These are phyloP conservation scores for Mrakia hoshinonis DNA, from an alignment of 768 basidiomycete genomes.

Conservation along the genomic window DNA sequence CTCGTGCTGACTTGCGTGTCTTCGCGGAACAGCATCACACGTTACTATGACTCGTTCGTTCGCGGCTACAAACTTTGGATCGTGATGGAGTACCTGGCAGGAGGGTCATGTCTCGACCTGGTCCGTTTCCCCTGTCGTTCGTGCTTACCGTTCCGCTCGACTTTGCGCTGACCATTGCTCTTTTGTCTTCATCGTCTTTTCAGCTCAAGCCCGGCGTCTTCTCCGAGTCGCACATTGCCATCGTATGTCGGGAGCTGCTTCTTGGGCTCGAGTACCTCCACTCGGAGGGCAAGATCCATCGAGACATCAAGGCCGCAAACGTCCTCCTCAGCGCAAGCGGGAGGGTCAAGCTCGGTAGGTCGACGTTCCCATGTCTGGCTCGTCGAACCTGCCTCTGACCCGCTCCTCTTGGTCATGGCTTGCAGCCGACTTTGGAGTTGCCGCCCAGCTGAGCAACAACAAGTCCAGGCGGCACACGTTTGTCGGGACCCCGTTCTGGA, in stretches of 20 bases:
- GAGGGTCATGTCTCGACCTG: constrained; percentile 95
- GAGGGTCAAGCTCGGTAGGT: constrained; percentile 70
- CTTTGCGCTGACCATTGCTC: neutral
- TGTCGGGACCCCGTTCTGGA: constrained; percentile 51
- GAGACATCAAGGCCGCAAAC: constrained; percentile 98
- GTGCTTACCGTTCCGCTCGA: neutral
- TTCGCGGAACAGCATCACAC: constrained; percentile 53
- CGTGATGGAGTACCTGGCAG: constrained; percentile 96
- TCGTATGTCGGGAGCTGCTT: constrained; percentile 85
- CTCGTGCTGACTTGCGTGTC: neutral
- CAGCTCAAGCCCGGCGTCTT: constrained; percentile 80
- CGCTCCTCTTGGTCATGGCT: too few relatives aligned
- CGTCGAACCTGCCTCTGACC: too few relatives aligned
- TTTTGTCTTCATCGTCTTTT: neutral
- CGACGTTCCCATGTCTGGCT: neutral
- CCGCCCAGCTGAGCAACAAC: constrained; percentile 80
- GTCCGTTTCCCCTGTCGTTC: constrained; percentile 34
- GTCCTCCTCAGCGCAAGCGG: constrained; percentile 81
- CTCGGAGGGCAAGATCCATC: constrained; percentile 87
- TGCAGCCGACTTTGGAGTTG: constrained; percentile 89
- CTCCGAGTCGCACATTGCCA: constrained; percentile 86
- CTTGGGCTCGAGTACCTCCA: constrained; percentile 94
- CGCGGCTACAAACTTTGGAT: constrained; percentile 98
- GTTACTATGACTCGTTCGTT: constrained; percentile 95
- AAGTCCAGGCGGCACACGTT: constrained; percentile 86